Evolutionary conservation across 306 rosid genomes (phyloP), one percentile per base, ranked within the genome.

Genomic region (Aeschynomene evenia): DNA sequence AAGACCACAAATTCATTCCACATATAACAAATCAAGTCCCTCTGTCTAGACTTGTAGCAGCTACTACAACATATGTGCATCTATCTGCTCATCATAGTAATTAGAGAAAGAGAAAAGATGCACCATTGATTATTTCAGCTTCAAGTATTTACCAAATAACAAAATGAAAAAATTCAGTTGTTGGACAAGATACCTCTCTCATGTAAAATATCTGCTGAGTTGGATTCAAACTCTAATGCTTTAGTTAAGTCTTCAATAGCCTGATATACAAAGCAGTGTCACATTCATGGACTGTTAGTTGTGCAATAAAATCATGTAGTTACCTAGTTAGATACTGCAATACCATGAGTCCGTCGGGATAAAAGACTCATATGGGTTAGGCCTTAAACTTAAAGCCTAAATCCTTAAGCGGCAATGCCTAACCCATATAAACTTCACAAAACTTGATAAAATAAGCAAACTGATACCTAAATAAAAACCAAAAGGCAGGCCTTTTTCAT

Each of bases 191-290:
- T 88, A 91, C 97, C 97, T 77, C 97, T 88, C 84, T 91, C 97
- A 19, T 91, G 96, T 69, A 91, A 81, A 80, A 91, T 88, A 76
- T 91, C 96, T 26, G 90, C 88, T 6, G 96, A 83, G 81, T 88
- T 77, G 61, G 96, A 84, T 71, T 91, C 97, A 76, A 84, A 88
- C 84, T 86, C 92, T 74, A 91, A 78, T 54, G 97, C 97, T 74
- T 80, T 85, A 18, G 92, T 81, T 80, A 91, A 81, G 79, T 91
- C 97, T 80, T 81, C 88, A 74, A 88, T 91, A 57, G 96, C 97
- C 97, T 91, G 81, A 73, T 20, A 80, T 69, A 39, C 55, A 61
- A 68, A 26, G 22, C 46, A 72, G 22, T 54, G 59, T 52, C 66
- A 69, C 31, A 45, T 21, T 21, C 48, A 63, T 36, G 23, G 34